Conservation (phyloP, 371 early-diverging fungal genomes). For the Phascolomyces articulosus region DNA sequence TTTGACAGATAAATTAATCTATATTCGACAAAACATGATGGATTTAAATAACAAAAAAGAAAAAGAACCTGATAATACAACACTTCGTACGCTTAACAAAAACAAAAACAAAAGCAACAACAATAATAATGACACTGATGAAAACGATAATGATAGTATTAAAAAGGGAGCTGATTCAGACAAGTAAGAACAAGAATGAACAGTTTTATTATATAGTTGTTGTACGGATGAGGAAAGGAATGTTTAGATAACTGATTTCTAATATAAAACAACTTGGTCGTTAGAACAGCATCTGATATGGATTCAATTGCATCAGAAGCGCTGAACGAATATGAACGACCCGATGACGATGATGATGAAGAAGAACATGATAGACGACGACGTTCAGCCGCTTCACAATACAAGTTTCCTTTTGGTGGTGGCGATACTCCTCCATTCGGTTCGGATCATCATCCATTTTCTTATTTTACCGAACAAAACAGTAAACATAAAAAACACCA, state of each 20-base stretch:
- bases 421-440: conserved; percentile 35
- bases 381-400: conserved; percentile 28
- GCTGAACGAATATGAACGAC: conserved; percentile 35
- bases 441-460: conserved; percentile 43
- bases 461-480: conserved; percentile 30
- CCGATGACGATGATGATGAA: conserved; percentile 2
- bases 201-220: too few relatives aligned
- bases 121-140: not conserved
- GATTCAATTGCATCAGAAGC: conserved; percentile 46
- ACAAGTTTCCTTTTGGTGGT: conserved; percentile 16
- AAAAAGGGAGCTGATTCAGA: not conserved
- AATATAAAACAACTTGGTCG: too few relatives aligned
- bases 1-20: conserved; percentile 38
- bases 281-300: conserved; percentile 16
- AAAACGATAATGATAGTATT: too few relatives aligned
- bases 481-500: not conserved
- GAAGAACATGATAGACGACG: conserved; percentile 13
- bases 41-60: conserved; percentile 18
- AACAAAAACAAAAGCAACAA: not conserved
- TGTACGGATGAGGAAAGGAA: too few relatives aligned
- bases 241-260: not conserved
- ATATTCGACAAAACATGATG: conserved; percentile 41
- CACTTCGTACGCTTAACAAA: conserved; percentile 18
- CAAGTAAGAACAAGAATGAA: not conserved
- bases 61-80: conserved; percentile 21